Conservation (phyloP, 352 stramenopile genomes). For the Peronospora tabacina region DNA sequence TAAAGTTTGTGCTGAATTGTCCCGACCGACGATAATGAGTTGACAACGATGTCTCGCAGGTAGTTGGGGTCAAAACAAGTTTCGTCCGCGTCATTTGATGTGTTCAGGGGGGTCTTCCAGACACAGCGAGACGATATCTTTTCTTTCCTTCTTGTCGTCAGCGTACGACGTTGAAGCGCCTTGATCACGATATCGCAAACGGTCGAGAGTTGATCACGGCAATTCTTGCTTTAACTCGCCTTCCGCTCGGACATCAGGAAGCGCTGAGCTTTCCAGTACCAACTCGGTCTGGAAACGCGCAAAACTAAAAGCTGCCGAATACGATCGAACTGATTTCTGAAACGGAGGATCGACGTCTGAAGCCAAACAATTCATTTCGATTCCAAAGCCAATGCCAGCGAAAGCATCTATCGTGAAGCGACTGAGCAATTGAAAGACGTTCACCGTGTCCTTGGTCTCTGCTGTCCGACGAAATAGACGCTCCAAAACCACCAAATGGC, state of each 20-base stretch:
- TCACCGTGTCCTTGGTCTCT: conserved; percentile 17
- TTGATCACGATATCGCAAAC: conserved; percentile 38
- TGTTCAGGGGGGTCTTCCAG: conserved; percentile 28
- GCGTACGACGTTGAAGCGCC: conserved; percentile 20
- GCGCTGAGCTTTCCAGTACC: conserved; percentile 40
- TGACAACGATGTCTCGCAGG: conserved; percentile 68
- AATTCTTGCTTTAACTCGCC: conserved; percentile 30
- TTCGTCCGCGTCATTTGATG: conserved; percentile 9
- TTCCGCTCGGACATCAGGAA: conserved; percentile 32
- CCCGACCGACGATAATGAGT: conserved; percentile 69
- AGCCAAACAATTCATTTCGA: conserved; percentile 14
- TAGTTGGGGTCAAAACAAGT: conserved; percentile 30
- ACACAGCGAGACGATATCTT: conserved; percentile 48
- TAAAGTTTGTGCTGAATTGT: conserved; percentile 68
- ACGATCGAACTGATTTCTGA: conserved; percentile 41
- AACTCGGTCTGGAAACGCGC: conserved; percentile 33
- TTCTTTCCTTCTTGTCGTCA: conserved; percentile 1
- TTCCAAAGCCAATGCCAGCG: conserved; percentile 21
- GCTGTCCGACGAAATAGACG: conserved; percentile 16
- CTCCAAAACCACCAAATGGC: conserved; percentile 28
- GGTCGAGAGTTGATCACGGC: conserved; percentile 40
- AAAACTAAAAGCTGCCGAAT: conserved; percentile 22
- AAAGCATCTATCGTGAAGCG: conserved; percentile 49
- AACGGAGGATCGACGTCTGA: conserved; percentile 41
- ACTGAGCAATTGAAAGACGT: conserved; percentile 38